Base-by-base conservation (phyloP, 768 basidiomycete species). In the Tubosaeta sp. region DNA sequence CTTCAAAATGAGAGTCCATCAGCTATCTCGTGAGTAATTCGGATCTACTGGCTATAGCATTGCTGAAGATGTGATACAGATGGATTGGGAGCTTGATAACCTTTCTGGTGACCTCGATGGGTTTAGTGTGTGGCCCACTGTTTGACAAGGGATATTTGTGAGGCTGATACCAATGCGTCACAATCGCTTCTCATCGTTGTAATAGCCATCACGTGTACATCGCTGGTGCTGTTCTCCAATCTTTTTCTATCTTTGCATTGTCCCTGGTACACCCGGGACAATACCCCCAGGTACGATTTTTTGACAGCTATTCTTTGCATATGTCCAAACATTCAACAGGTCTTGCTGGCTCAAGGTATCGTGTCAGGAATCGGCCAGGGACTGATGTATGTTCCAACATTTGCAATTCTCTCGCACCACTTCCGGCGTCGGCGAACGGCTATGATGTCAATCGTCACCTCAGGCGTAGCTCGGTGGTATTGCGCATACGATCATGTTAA, bases 401-500 rank as follows among this genome's bases (percentile, higher is more conserved):
- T 74, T 47, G 69, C 71, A 6, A 53, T 80, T 17, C 58, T 77
- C 8, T 71, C 74, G 4, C 79, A 78, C 33, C 72, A 76, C 56
- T 82, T 81, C 64, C 60, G 61, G 27, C 64, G 62, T 43, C 65
- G 69, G 13, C 68, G 77, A 25, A 63, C 75, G 4, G 54, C 75
- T 5, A 76, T 77, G 6, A 75, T 77, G 58, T 76, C 78, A 8
- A 59, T 81, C 41, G 71, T 70, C 7, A 32, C 76, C 31, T 77
- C 78, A 27, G 77, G 77, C 25, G 72, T 76, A 32, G 74, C 79
- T 3, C 3, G 84, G 85, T 9, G 81, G 79, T 7, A 67, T 81
- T 17, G 57, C 79, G 13, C 77, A 84, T 50, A 81, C 83, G 1
- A 81, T 84, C 55, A 77, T 85, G 72, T 68, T 88, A 26, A 86